Evolutionary conservation across 2,329 filamentous ascomycete species (phyloP), one percentile per base, ranked within the genome.

Genomic region (Ophiocordyceps camponoti-rufipedis): DNA sequence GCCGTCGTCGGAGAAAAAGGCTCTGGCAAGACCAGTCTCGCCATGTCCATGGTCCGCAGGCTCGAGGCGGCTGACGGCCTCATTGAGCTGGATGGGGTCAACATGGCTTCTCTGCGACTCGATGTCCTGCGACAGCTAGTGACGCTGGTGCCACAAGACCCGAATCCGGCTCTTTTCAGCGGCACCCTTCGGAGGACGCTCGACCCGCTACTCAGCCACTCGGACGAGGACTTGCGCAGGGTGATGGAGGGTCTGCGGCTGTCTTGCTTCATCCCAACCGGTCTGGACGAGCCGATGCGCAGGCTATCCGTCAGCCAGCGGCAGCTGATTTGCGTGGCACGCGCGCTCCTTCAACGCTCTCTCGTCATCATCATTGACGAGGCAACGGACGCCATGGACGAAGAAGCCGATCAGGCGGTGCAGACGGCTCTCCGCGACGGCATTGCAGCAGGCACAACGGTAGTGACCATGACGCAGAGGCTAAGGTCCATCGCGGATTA

Each of bases 341-440:
- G 82, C 1, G 82, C 81, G 0, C 66, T 86, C 5, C 78, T 85
- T 1, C 71, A 78, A 35, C 68, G 73, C 18, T 75, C 74, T 0
- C 75, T 76, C 48, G 83, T 86, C 53, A 81, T 86, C 49, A 71
- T 86, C 16, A 84, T 80, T 54, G 82, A 86, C 58, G 82, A 86
- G 56, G 82, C 82, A 1, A 86, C 82, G 0, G 76, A 73, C 1
- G 74, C 69, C 0, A 76, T 85, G 4, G 81, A 85, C 52, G 78
- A 82, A 54, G 80, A 84, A 52, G 85, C 80, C 0, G 82, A 86
- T 49, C 70, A 75, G 49, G 79, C 79, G 61, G 82, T 86, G 48
- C 81, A 85, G 56, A 59, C 62, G 44, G 78, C 78, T 0, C 82
- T 86, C 57, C 69, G 74, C 1, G 66, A 71, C 10, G 78, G 74